A percentile compares a stretch with the other conserved stretches of the same genome.
Conservation (phyloP, 2,329 filamentous ascomycete genomes). For the Zarea fungicola region DNA sequence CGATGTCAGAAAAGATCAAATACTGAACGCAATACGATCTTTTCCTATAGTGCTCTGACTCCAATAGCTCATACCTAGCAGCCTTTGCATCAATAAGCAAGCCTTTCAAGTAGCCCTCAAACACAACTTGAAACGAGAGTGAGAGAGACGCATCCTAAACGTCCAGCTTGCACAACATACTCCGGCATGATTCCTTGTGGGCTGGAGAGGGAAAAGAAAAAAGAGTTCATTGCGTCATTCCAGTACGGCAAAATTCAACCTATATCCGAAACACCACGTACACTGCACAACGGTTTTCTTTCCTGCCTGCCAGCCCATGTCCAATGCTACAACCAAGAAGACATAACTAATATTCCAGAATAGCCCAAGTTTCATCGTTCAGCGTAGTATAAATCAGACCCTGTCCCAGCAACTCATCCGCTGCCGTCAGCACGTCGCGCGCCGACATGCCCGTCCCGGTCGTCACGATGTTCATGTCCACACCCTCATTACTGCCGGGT, state of each 20-base stretch:
- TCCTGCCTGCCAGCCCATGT: not conserved
- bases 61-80: too few relatives aligned
- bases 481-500: conserved; percentile 71
- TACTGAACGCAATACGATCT: too few relatives aligned
- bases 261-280: conserved; percentile 12
- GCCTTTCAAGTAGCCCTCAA: too few relatives aligned
- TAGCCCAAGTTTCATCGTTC: conserved; percentile 87
- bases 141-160: too few relatives aligned
- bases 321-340: not conserved
- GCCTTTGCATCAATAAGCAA: too few relatives aligned
- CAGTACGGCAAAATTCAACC: conserved; percentile 1
- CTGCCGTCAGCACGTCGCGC: conserved; percentile 67
- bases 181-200: too few relatives aligned
- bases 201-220: conserved; percentile 9
- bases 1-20: too few relatives aligned
- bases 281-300: conserved; percentile 2
- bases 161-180: too few relatives aligned
- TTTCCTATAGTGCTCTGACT: too few relatives aligned
- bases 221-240: conserved; percentile 8
- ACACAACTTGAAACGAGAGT: too few relatives aligned
- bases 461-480: conserved; percentile 75
- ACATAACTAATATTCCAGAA: conserved; percentile 58
- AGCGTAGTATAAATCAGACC: conserved; percentile 86
- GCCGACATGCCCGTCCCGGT: conserved; percentile 58
- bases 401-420: conserved; percentile 69